Conservation (phyloP, 176 grass and related monocot genomes). For the Triticum urartu region DNA sequence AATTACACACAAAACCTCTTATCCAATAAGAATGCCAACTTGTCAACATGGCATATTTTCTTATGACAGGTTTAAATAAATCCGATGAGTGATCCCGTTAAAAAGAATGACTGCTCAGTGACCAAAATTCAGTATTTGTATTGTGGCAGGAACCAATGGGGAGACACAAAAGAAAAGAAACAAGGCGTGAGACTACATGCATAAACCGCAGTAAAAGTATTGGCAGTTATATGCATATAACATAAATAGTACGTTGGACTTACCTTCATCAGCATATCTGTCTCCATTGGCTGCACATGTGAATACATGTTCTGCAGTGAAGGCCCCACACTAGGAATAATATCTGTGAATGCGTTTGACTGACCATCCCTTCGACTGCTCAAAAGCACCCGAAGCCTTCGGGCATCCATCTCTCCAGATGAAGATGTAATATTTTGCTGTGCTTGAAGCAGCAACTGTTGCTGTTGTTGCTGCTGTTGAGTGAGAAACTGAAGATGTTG, state of each 20-base stretch:
- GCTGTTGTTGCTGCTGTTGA: conserved; percentile 74
- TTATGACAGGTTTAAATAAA: conserved; percentile 7
- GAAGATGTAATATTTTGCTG: conserved; percentile 65
- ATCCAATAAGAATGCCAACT: background rate
- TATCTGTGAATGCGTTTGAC: conserved; percentile 46
- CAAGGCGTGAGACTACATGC: conserved; percentile 1
- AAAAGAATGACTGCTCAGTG: background rate
- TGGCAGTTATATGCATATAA: background rate
- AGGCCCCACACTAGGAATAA: conserved; percentile 54
- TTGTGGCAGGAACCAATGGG: background rate
- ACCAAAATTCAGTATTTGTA: background rate
- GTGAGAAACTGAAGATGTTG: conserved; percentile 83
- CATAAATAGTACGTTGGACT: background rate
- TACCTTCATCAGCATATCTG: conserved; percentile 84
- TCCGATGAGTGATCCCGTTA: background rate
- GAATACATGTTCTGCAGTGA: conserved; percentile 51
- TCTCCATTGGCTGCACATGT: conserved; percentile 38
- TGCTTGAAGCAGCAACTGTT: conserved; percentile 75
- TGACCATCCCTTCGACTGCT: conserved; percentile 56
- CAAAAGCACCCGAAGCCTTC: conserved; percentile 70
- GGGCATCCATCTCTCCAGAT: conserved; percentile 65
- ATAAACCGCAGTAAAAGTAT: background rate
- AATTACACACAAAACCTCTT: too few relatives aligned
- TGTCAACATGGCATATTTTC: background rate
- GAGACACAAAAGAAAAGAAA: conserved; percentile 13